Evolutionary conservation across 2,329 filamentous ascomycete species (phyloP).

Genomic region (Rachicladosporium sp.): DNA sequence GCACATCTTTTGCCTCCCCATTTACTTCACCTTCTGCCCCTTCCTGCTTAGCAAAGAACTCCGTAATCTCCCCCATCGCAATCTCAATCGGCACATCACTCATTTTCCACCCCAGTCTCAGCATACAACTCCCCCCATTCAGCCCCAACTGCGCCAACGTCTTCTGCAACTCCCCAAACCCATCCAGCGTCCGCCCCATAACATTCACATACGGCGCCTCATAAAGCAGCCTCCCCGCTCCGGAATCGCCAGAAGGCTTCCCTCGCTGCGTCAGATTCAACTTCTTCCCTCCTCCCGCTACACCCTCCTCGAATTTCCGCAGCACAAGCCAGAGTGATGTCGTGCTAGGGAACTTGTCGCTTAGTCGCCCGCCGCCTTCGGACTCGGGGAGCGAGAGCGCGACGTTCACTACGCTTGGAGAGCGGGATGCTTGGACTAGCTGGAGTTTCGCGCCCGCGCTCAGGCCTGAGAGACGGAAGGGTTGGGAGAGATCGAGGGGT

Average conservation of each 20-base stretch:
- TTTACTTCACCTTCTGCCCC: slow-evolving; percentile 10
- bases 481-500: slow-evolving; percentile 69
- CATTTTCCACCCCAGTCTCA: slow-evolving; percentile 64
- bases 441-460: slow-evolving; percentile 81
- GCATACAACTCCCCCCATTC: slow-evolving; percentile 67
- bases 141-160: slow-evolving; percentile 77
- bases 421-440: slow-evolving; percentile 75
- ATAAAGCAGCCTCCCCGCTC: slow-evolving; percentile 68
- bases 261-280: slow-evolving; percentile 74
- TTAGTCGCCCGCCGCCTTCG: slow-evolving; percentile 59
- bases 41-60: slow-evolving; percentile 46
- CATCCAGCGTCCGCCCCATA: slow-evolving; percentile 65
- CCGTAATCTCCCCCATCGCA: slow-evolving; percentile 68
- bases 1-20: slow-evolving; percentile 12
- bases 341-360: slow-evolving; percentile 78
- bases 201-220: slow-evolving; percentile 77
- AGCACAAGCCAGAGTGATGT: slow-evolving; percentile 82
- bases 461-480: slow-evolving; percentile 73
- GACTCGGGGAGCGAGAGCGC: slow-evolving; percentile 73
- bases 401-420: slow-evolving; percentile 73
- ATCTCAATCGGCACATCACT: slow-evolving; percentile 72
- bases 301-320: slow-evolving; percentile 75
- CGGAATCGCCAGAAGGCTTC: slow-evolving; percentile 47
- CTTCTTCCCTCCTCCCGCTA: slow-evolving; percentile 44
- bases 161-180: slow-evolving; percentile 76